A percentile compares a stretch with the other conserved stretches of the same genome.
Conservation (phyloP, 176 grass and related monocot genomes). For the Puccinellia tenuiflora region DNA sequence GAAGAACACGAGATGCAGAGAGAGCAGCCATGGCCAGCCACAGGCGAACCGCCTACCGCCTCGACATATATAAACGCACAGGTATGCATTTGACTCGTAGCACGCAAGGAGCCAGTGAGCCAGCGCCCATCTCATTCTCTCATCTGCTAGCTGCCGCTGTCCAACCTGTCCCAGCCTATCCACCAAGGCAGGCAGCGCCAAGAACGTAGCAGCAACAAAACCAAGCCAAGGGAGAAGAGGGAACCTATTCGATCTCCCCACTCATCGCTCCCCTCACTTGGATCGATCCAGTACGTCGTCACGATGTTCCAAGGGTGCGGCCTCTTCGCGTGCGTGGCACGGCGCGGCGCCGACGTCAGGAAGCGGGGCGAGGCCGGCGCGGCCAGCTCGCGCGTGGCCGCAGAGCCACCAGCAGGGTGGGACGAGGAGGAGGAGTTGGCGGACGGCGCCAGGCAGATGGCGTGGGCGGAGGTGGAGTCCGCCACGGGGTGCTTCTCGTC, state of each 20-base stretch:
- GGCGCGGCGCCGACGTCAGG: constrained; percentile 25
- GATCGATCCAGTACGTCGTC: not conserved
- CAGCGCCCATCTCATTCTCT: not conserved
- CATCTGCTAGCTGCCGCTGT: constrained; percentile 6
- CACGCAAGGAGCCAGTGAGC: constrained; percentile 31
- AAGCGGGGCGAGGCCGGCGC: constrained; percentile 33
- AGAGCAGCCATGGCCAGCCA: not conserved
- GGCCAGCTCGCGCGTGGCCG: constrained; percentile 49
- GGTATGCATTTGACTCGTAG: constrained; percentile 41
- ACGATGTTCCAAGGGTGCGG: constrained; percentile 50
- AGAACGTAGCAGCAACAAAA: constrained; percentile 18
- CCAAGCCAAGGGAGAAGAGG: not conserved
- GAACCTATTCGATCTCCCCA: constrained; percentile 23
- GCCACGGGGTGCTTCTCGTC: constrained; percentile 56
- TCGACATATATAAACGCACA: constrained; percentile 20
- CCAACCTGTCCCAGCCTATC: constrained; percentile 44
- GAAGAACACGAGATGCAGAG: not conserved
- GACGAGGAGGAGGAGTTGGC: not conserved
- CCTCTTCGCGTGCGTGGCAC: constrained; percentile 37
- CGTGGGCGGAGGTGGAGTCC: constrained; percentile 66
- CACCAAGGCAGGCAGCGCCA: constrained; percentile 21
- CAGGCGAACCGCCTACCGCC: not conserved
- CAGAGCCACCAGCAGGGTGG: constrained; percentile 32
- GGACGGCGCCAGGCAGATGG: constrained; percentile 21
- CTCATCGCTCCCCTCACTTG: constrained; percentile 17